These are phyloP conservation scores for Spiraea crenata DNA, from an alignment of 331 rosid genomes.

Conservation along the genomic window DNA sequence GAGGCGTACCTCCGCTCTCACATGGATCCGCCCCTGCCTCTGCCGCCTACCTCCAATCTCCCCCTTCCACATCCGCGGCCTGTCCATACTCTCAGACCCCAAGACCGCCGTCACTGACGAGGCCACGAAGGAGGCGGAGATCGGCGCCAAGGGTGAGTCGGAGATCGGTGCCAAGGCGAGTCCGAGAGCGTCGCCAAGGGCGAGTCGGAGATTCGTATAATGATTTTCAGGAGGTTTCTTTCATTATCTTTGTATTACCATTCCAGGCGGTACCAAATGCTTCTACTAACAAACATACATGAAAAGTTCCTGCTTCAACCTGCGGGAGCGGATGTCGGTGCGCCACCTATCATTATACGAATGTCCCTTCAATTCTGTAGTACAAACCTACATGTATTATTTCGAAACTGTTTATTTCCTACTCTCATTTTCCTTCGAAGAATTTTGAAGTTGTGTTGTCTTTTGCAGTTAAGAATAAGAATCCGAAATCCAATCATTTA, in stretches of 20 bases:
- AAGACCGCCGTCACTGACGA: no score
- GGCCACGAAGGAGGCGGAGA: no score
- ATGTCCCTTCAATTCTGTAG: neutral
- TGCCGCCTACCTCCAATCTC: no score
- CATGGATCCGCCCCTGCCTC: no score
- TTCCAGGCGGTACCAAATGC: neutral
- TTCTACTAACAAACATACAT: neutral
- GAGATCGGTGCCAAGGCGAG: no score
- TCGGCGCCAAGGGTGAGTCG: no score
- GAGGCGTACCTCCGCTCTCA: no score
- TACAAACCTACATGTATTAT: neutral
- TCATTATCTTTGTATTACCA: neutral
- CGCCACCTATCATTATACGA: neutral
- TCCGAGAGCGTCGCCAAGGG: no score
- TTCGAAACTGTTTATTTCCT: neutral
- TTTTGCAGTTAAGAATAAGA: neutral
- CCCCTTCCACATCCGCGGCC: no score
- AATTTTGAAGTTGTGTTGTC: neutral
- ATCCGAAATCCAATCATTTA: neutral
- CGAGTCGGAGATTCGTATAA: no score
- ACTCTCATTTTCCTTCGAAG: neutral
- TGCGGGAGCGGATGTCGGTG: neutral
- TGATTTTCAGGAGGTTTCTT: neutral
- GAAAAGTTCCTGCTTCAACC: neutral
- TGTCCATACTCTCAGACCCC: no score